These are phyloP conservation scores for Pelargonium nanum DNA, from an alignment of 345 rosid species.

Conservation along the genomic window DNA sequence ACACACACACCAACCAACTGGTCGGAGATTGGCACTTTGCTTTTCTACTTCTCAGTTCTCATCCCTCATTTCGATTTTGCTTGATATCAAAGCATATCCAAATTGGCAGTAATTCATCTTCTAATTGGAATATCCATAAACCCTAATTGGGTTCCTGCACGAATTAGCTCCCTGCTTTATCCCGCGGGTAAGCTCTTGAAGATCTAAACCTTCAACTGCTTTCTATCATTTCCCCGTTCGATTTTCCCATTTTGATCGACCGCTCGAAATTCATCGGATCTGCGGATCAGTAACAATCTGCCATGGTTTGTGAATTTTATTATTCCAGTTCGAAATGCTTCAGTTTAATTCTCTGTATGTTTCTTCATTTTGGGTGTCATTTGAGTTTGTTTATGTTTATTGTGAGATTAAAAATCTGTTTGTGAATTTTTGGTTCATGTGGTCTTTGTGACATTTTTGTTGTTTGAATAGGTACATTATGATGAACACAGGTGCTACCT, in stretches of 20 bases:
- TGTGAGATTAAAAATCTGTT: no score
- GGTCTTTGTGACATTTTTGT: background rate
- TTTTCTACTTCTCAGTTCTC: no score
- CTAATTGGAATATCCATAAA: background rate
- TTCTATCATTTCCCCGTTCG: background rate
- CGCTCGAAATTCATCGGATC: background rate
- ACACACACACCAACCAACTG: no score
- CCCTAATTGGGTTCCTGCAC: background rate
- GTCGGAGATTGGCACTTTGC: no score
- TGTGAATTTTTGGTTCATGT: background rate
- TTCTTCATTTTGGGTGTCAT: no score
- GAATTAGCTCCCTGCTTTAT: background rate
- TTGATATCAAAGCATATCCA: background rate
- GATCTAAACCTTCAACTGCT: background rate
- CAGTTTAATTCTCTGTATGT: no score
- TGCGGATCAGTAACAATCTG: no score
- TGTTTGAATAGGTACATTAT: background rate
- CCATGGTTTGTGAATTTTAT: background rate
- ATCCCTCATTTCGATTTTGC: no score
- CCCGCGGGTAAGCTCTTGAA: background rate
- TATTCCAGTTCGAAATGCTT: background rate
- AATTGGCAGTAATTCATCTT: background rate
- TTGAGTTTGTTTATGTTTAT: no score
- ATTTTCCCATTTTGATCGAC: background rate
- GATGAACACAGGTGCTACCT: conserved; percentile 22